Evolutionary conservation across 192 early-diverging fungal species (phyloP).

Genomic region (Pilaira anomala): DNA sequence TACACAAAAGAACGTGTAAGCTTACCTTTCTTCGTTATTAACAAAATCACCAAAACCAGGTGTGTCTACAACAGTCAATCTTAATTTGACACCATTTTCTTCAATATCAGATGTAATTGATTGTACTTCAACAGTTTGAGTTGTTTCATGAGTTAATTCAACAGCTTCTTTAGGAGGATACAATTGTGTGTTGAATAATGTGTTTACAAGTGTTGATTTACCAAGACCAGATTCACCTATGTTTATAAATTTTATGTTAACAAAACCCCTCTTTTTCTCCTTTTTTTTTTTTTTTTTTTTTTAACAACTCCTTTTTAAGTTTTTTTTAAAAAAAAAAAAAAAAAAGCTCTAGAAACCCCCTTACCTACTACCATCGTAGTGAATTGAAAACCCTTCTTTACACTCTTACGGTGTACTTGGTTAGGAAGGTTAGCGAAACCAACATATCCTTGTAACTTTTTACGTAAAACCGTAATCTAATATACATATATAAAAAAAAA

Average conservation of each 20-base stretch:
- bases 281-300: background rate
- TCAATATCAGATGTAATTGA: slow-evolving; percentile 89
- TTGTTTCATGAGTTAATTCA: slow-evolving; percentile 61
- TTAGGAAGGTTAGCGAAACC: slow-evolving; percentile 95
- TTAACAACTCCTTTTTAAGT: background rate
- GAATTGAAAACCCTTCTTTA: slow-evolving; percentile 96
- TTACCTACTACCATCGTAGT: slow-evolving; percentile 93
- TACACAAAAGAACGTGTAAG: background rate
- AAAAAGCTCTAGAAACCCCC: background rate
- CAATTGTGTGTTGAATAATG: slow-evolving; percentile 87
- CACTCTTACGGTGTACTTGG: slow-evolving; percentile 92
- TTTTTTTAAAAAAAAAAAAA: slow-evolving; percentile 6
- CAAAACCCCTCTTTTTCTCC: background rate
- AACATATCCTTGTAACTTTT: slow-evolving; percentile 84
- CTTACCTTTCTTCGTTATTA: slow-evolving; percentile 94
- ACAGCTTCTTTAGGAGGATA: slow-evolving; percentile 73
- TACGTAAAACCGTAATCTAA: slow-evolving; percentile 46
- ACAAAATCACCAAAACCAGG: slow-evolving; percentile 99
- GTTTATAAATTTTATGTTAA: background rate
- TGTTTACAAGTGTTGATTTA: slow-evolving; percentile 98
- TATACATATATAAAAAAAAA: background rate
- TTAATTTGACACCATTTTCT: slow-evolving; percentile 92
- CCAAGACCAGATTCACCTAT: slow-evolving; percentile 84
- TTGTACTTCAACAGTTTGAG: slow-evolving; percentile 78
- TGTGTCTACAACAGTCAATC: slow-evolving; percentile 96